Base-by-base conservation (phyloP, 352 stramenopile genomes). In the Pythium myriotylum region DNA sequence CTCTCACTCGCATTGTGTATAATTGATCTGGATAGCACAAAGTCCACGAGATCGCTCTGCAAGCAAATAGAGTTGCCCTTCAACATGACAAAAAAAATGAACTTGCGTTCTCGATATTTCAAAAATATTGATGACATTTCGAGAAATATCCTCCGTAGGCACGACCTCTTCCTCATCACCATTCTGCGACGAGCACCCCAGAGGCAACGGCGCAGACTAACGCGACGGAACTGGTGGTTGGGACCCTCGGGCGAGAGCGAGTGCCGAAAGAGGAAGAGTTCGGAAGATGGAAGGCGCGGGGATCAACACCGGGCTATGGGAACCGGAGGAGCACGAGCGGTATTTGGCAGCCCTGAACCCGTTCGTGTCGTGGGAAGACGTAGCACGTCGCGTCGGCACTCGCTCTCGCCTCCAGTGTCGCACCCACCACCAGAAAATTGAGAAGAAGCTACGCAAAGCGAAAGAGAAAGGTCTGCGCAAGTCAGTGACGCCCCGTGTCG, bases 381-480 rank as follows among this genome's bases (percentile, higher is more conserved):
- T 63, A 22, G 22, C 55, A 45, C 45, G 35, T n/a, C 22, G 22
- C 37, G 46, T 63, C 55, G 55, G 55, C 32, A 63, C 55, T 63
- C 55, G 55, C 55, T 63, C 55, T 13, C 43, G n/a, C 10, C 27
- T 49, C 26, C 55, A 63, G 41, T 49, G 37, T 22, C 37, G 37
- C 32, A 46, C 43, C 3, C 55, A 63, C 35, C 7, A 49, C 45
- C 55, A 63, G n/a, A 63, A 63, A 29, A 47, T 63, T 23, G 24
- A 55, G 24, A 63, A 63, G 55, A 63, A 63, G 33, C 24, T 51
- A 26, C 23, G 24, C 12, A 39, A 42, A 0, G 40, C 50, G 3
- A 26, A 23, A 16, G 24, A 42, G 27, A 1, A 13, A 17, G 52
- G 52, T 9, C 10, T 9, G 4, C 26, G 29, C 29, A 53, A 33